A percentile compares a stretch with the other conserved stretches of the same genome.
Conservation (phyloP, 495 filamentous ascomycete genomes). For the Xylaria telfairii region DNA sequence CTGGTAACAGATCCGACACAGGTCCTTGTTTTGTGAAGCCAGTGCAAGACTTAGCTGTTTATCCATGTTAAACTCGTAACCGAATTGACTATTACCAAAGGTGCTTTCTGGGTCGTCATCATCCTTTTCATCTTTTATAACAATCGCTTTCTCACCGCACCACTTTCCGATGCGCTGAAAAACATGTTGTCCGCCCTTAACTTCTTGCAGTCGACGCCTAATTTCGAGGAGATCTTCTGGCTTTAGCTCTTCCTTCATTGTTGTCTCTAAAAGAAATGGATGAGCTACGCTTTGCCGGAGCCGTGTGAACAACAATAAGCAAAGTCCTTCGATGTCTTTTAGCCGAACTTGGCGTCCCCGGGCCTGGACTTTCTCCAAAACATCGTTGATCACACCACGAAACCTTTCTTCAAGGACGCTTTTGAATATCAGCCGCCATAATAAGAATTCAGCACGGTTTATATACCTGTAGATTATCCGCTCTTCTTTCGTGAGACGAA, state of each 20-base stretch:
- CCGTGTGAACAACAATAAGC: background rate
- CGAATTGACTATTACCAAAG: background rate
- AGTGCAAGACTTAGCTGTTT: background rate
- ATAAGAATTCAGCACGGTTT: too few relatives aligned
- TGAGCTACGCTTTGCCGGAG: background rate
- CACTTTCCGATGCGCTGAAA: slow-evolving; percentile 8
- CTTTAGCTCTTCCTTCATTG: background rate
- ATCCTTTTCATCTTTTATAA: background rate
- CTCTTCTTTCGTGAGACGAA: slow-evolving; percentile 29
- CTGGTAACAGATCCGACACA: slow-evolving; percentile 17
- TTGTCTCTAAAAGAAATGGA: background rate
- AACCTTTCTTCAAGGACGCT: background rate
- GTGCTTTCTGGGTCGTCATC: background rate
- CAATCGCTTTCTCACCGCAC: background rate
- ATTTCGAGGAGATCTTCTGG: background rate
- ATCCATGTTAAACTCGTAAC: background rate
- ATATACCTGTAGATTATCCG: slow-evolving; percentile 15
- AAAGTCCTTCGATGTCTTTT: background rate
- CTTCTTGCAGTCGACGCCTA: background rate
- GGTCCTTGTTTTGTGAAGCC: background rate
- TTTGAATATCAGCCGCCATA: background rate
- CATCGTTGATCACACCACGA: background rate
- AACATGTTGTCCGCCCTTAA: background rate
- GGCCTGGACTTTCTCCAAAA: background rate
- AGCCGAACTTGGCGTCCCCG: background rate